phyloP scores from a whole-genome alignment of 164 flowering plant species.

The Chimonanthus salicifolius region DNA sequence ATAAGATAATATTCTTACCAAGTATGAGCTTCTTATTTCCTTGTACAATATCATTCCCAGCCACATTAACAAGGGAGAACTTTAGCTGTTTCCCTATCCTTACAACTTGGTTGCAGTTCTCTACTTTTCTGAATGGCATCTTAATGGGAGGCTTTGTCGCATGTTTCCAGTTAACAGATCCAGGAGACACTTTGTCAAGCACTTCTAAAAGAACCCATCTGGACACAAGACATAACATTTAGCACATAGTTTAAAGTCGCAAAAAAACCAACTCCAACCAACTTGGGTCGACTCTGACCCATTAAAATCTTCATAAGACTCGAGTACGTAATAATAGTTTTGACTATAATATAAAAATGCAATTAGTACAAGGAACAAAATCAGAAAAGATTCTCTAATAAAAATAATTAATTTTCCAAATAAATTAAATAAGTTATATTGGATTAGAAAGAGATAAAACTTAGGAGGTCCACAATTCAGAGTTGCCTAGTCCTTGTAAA shows the following conservation, averaged over 20 bases:
- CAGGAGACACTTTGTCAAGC: conserved; percentile 81
- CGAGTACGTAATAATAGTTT: background rate
- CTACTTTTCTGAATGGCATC: conserved; percentile 97
- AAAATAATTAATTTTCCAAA: too few relatives aligned
- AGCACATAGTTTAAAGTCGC: background rate
- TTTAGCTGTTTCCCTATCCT: conserved; percentile 71
- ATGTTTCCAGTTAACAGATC: conserved; percentile 87
- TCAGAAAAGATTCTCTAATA: too few relatives aligned
- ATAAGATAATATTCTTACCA: conserved; percentile 35
- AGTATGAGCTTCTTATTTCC: conserved; percentile 93
- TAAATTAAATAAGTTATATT: too few relatives aligned
- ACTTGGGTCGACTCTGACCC: background rate
- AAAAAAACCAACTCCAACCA: background rate
- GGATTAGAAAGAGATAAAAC: too few relatives aligned
- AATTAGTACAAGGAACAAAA: too few relatives aligned
- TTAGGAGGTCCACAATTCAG: too few relatives aligned
- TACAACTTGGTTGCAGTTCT: conserved; percentile 90
- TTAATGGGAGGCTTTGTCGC: conserved; percentile 92
- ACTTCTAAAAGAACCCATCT: conserved; percentile 92
- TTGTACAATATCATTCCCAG: conserved; percentile 87
- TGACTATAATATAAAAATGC: background rate
- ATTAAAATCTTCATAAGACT: background rate
- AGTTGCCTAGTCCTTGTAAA: too few relatives aligned
- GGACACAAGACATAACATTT: conserved; percentile 15
- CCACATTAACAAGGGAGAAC: conserved; percentile 84